Base-by-base conservation (phyloP, 345 rosid genomes). In the Corchorus capsularis region DNA sequence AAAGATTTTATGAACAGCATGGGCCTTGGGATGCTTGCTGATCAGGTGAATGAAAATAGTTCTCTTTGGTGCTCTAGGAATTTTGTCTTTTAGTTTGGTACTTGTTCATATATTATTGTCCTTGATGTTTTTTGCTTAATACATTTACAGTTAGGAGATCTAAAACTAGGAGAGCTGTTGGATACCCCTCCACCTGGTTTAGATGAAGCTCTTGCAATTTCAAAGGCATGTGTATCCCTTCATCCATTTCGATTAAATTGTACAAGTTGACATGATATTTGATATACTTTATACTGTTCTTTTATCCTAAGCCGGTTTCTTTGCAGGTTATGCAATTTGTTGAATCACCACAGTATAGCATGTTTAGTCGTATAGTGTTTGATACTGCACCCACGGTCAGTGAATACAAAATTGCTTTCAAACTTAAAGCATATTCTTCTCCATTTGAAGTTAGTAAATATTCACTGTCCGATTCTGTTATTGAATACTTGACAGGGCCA, bases 361-460 rank as follows among this genome's bases (percentile, higher is more conserved):
- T 73, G 81, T 90, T 93, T 78, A 86, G 93, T 34, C 85, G 92
- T 73, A 85, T 89, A 67, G 89, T 91, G 50, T 89, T 91, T 71
- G 96, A 90, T 79, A 91, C 96, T 52, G 96, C 96, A 57, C 94
- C 98, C 45, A 89, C 91, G 85, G 98, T 93, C 55, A 82, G 98
- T 82, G 47, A 27, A 37, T 17, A 14, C 66, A 37, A 20, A 20
- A 13, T 43, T 56, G 39, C 53, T 57, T 20, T 43, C 19, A 43
- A 20, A 3, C 12, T 39, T 55, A 20, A 20, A 56, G 53, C 64
- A 39, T 45, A 27, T 66, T 27, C 56, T 54, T 35, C 53, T 61
- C 61, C 63, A 19, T 61, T 59, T 22, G 39, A 56, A 69, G 37
- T 78, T 77, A 15, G 27, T 75, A 72, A 22, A 27, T 22, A 47